A percentile compares a stretch with the other conserved stretches of the same genome.
phyloP scores from a whole-genome alignment of 2,329 filamentous ascomycete genomes.

The Pyricularia grisea region DNA sequence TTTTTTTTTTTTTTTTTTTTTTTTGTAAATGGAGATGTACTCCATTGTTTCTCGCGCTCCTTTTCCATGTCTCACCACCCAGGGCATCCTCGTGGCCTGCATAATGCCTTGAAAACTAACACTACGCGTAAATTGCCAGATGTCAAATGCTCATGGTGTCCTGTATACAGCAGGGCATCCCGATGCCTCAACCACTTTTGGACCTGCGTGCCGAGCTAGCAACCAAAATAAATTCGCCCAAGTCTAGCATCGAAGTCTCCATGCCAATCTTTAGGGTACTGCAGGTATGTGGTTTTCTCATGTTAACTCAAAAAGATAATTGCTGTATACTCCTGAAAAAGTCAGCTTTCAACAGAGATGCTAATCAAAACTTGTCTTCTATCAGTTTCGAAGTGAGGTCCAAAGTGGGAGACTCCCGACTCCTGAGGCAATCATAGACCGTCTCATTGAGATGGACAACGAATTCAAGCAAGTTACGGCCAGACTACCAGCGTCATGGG shows the following conservation, averaged over 20 bases:
- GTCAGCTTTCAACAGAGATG: not conserved
- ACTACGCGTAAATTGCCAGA: not conserved
- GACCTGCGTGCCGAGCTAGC: constrained; percentile 34
- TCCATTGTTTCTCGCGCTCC: not conserved
- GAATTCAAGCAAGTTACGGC: constrained; percentile 30
- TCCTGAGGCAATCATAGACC: constrained; percentile 30
- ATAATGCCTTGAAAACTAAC: not conserved
- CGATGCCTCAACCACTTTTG: constrained; percentile 37
- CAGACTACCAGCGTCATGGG: constrained; percentile 29
- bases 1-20: too few relatives aligned
- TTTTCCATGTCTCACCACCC: not conserved
- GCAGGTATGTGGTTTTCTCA: constrained; percentile 9
- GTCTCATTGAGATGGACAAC: constrained; percentile 28
- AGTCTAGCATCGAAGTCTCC: constrained; percentile 32
- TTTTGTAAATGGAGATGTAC: not conserved
- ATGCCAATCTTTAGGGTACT: constrained; percentile 34
- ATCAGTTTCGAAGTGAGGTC: constrained; percentile 34
- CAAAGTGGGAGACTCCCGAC: constrained; percentile 24
- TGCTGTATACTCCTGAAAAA: not conserved
- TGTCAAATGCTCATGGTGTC: constrained; percentile 40
- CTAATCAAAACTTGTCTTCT: not conserved
- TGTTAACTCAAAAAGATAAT: not conserved
- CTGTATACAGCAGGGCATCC: constrained; percentile 38
- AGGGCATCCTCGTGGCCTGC: not conserved
- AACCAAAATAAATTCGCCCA: constrained; percentile 18